phyloP scores from a whole-genome alignment of 2,329 filamentous ascomycete genomes.

The Scedosporium apiospermum region DNA sequence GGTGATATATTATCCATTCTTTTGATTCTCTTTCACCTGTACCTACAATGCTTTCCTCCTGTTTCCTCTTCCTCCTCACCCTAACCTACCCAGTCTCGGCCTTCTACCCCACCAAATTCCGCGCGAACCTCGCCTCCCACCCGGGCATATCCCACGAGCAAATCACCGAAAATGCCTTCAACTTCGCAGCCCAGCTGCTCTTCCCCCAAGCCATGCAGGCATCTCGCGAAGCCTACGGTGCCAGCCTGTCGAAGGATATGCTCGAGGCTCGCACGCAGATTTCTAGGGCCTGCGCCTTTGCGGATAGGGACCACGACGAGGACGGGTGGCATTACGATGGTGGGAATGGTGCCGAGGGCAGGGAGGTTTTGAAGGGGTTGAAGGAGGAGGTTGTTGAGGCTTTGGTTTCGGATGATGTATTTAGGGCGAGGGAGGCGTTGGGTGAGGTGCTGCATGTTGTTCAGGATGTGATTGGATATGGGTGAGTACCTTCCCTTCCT shows the following conservation, averaged over 20 bases:
- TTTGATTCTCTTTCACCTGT: neutral
- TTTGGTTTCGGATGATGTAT: conserved; percentile 4
- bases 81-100: conserved; percentile 1
- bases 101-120: conserved; percentile 12
- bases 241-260: conserved; percentile 6
- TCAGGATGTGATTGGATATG: conserved; percentile 11
- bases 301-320: conserved; percentile 5
- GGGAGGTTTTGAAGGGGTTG: conserved; percentile 6
- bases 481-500: conserved; percentile 5
- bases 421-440: conserved; percentile 6
- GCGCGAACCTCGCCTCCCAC: conserved; percentile 8
- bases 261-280: conserved; percentile 8
- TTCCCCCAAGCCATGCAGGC: conserved; percentile 1
- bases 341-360: conserved; percentile 6
- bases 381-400: conserved; percentile 5
- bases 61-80: neutral
- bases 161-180: conserved; percentile 10
- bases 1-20: no score
- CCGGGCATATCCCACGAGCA: conserved; percentile 11
- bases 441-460: conserved; percentile 10
- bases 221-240: neutral
- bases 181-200: neutral
- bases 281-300: conserved; percentile 6
- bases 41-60: neutral
- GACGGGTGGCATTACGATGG: conserved; percentile 10